These are phyloP conservation scores for Bipolaris sorokiniana DNA, from an alignment of 2,329 filamentous ascomycete species.

Conservation along the genomic window DNA sequence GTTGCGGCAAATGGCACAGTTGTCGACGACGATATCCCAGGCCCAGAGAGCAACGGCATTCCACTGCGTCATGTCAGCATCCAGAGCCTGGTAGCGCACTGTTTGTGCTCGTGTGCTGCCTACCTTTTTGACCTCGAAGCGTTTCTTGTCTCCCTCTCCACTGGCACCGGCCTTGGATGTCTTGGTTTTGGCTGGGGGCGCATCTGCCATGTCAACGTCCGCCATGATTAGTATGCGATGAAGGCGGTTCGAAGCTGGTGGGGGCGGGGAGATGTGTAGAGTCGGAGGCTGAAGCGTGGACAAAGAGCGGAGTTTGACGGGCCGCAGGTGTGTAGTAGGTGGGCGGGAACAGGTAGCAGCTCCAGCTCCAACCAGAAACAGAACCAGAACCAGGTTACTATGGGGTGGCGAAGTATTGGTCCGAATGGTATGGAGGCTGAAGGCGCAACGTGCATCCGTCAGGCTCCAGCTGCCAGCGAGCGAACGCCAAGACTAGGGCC, in stretches of 20 bases:
- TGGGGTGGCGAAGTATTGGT: slow-evolving; percentile 12
- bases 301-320: not conserved
- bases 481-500: slow-evolving; percentile 21
- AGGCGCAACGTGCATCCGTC: slow-evolving; percentile 13
- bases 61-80: slow-evolving; percentile 69
- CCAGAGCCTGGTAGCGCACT: slow-evolving; percentile 4
- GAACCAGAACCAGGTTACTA: not conserved
- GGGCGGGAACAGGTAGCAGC: slow-evolving; percentile 7
- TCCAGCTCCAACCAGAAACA: not conserved
- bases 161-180: slow-evolving; percentile 60
- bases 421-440: slow-evolving; percentile 3
- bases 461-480: slow-evolving; percentile 23
- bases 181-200: slow-evolving; percentile 63
- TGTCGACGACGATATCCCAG: slow-evolving; percentile 99
- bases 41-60: slow-evolving; percentile 98
- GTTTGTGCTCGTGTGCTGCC: slow-evolving; percentile 17
- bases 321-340: not conserved
- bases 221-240: slow-evolving; percentile 67
- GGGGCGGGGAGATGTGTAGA: slow-evolving; percentile 26
- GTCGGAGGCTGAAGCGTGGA: slow-evolving; percentile 7
- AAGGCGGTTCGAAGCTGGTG: slow-evolving; percentile 21
- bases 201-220: slow-evolving; percentile 96
- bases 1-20: slow-evolving; percentile 98
- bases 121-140: slow-evolving; percentile 99
- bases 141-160: slow-evolving; percentile 75